A percentile compares a stretch with the other conserved stretches of the same genome.
phyloP scores from a whole-genome alignment of 805 yeast species.

The Torulaspora delbrueckii region DNA sequence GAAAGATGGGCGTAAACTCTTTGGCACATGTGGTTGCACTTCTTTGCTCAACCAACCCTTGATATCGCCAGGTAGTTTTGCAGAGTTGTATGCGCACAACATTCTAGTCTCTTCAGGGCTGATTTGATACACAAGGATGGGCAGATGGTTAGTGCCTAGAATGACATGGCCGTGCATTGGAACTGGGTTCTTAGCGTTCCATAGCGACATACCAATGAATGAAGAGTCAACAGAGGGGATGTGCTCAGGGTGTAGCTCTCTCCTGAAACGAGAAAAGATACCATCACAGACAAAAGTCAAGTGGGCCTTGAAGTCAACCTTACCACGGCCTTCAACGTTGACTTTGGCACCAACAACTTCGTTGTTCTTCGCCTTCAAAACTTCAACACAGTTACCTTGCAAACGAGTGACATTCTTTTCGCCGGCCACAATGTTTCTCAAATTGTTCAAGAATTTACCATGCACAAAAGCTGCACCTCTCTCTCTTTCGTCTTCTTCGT shows the following conservation, averaged over 20 bases:
- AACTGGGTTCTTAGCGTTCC: constrained; percentile 69
- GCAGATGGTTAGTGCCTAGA: constrained; percentile 72
- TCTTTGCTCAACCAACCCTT: constrained; percentile 52
- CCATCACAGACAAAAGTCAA: constrained; percentile 86
- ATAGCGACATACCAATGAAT: constrained; percentile 77
- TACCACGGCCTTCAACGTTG: constrained; percentile 41
- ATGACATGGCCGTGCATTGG: constrained; percentile 85
- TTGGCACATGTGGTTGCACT: constrained; percentile 70
- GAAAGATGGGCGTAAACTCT: constrained; percentile 60
- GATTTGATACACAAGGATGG: constrained; percentile 83
- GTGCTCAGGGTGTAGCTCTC: constrained; percentile 54
- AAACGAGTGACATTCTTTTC: constrained; percentile 73
- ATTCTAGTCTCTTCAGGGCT: constrained; percentile 79
- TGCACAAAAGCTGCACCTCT: constrained; percentile 89
- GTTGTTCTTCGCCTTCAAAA: constrained; percentile 50
- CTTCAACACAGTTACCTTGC: constrained; percentile 76
- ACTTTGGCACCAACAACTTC: constrained; percentile 76
- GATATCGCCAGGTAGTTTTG: constrained; percentile 67
- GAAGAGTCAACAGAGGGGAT: constrained; percentile 72
- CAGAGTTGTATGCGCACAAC: constrained; percentile 76
- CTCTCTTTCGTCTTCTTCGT: constrained; percentile 54
- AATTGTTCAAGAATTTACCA: constrained; percentile 76
- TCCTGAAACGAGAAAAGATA: constrained; percentile 87
- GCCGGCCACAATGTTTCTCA: constrained; percentile 60
- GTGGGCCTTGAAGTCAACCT: constrained; percentile 48